phyloP scores from a whole-genome alignment of 1,139 yeast genomes.

The Zygoascus sp. region DNA sequence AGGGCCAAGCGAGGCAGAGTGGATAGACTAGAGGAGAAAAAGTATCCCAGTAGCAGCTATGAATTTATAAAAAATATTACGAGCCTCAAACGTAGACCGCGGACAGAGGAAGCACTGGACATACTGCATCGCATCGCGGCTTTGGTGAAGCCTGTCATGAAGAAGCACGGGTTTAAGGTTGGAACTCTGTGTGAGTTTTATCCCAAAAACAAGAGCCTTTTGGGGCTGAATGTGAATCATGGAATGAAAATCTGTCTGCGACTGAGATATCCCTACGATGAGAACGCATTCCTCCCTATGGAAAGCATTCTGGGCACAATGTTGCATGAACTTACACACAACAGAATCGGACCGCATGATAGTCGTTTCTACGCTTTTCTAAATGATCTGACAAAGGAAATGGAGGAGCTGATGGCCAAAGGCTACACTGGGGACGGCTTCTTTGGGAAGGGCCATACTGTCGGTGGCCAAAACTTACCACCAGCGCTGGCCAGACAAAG shows the following conservation, averaged over 20 bases:
- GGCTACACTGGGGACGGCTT: slow-evolving; percentile 42
- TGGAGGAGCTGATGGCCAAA: slow-evolving; percentile 48
- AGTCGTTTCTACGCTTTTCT: slow-evolving; percentile 59
- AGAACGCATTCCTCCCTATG: slow-evolving; percentile 56
- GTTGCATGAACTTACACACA: slow-evolving; percentile 87
- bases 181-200: slow-evolving; percentile 73
- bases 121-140: slow-evolving; percentile 33
- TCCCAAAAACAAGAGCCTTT: slow-evolving; percentile 61
- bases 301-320: slow-evolving; percentile 73
- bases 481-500: slow-evolving; percentile 19
- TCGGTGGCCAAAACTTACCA: slow-evolving; percentile 28
- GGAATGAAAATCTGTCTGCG: slow-evolving; percentile 74
- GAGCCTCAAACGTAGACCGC: slow-evolving; percentile 29
- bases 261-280: slow-evolving; percentile 57
- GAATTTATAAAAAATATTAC: slow-evolving; percentile 20
- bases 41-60: slow-evolving; percentile 9
- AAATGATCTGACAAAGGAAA: slow-evolving; percentile 57
- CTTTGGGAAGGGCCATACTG: slow-evolving; percentile 49
- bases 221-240: slow-evolving; percentile 83
- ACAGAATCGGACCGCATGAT: slow-evolving; percentile 76
- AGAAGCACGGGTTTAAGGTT: slow-evolving; percentile 60
- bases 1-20: neutral
- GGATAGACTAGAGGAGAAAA: neutral
- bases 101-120: slow-evolving; percentile 31
- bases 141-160: slow-evolving; percentile 59